Conservation (phyloP, 306 rosid genomes). For the Dicorynia guianensis region DNA sequence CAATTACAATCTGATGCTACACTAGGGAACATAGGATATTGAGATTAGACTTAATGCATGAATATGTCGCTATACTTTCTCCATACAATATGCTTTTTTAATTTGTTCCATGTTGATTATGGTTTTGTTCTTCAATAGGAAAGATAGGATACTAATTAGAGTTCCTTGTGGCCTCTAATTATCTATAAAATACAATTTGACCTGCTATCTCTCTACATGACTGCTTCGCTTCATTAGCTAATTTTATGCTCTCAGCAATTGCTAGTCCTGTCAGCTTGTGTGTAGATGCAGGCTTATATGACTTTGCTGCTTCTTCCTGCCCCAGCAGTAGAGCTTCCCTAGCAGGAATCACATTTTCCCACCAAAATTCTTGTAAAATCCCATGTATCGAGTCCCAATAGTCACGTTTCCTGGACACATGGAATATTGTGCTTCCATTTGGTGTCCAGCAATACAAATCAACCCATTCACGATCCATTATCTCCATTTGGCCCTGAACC, state of each 20-base stretch:
- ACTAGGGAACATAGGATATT: too few relatives aligned
- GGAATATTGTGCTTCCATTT: slow-evolving; percentile 90
- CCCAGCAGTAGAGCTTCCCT: slow-evolving; percentile 73
- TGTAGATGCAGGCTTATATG: slow-evolving; percentile 68
- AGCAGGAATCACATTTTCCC: slow-evolving; percentile 95
- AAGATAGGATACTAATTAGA: too few relatives aligned
- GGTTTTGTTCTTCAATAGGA: too few relatives aligned
- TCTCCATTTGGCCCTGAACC: slow-evolving; percentile 95
- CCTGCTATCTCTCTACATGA: slow-evolving; percentile 84
- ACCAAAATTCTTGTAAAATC: slow-evolving; percentile 88
- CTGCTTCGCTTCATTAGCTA: slow-evolving; percentile 79
- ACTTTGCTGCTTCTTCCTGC: slow-evolving; percentile 57
- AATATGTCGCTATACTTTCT: too few relatives aligned
- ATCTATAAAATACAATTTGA: slow-evolving; percentile 69
- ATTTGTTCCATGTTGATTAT: too few relatives aligned
- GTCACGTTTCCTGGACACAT: slow-evolving; percentile 62
- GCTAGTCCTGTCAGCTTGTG: slow-evolving; percentile 82
- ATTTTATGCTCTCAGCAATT: slow-evolving; percentile 68
- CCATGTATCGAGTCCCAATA: slow-evolving; percentile 83
- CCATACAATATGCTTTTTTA: too few relatives aligned
- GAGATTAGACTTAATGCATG: too few relatives aligned
- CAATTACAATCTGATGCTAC: too few relatives aligned
- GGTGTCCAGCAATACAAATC: slow-evolving; percentile 95
- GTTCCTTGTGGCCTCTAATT: slow-evolving; percentile 41
- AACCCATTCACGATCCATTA: slow-evolving; percentile 89